Evolutionary conservation across 2,329 filamentous ascomycete species (phyloP).

Genomic region (Elsinoe arachidis): DNA sequence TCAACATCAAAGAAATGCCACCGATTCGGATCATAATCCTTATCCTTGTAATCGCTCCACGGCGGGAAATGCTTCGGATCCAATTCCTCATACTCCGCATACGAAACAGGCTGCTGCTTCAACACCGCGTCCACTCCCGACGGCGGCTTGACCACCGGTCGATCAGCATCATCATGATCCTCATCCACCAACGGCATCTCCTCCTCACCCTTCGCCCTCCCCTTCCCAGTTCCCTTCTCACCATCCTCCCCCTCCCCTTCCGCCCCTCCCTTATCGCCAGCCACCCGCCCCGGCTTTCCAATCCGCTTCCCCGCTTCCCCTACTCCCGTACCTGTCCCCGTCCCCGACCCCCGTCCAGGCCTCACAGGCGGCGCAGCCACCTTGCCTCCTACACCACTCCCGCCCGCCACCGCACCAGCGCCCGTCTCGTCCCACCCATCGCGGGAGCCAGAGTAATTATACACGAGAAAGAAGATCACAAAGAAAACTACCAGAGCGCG

Average conservation of each 20-base stretch:
- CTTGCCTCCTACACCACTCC: not conserved
- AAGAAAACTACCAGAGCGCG: not conserved
- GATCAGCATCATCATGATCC: slow-evolving; percentile 5
- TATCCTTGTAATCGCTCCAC: slow-evolving; percentile 1
- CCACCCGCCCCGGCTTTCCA: not conserved
- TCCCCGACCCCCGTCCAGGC: not conserved
- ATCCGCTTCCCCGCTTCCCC: not conserved
- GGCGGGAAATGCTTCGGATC: slow-evolving; percentile 2
- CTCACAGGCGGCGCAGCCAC: not conserved
- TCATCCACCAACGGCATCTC: not conserved
- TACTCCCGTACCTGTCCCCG: not conserved
- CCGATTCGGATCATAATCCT: slow-evolving; percentile 8
- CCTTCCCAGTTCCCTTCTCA: not conserved
- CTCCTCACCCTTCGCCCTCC: no score
- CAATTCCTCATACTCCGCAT: not conserved
- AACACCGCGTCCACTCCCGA: not conserved
- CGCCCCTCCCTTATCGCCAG: not conserved
- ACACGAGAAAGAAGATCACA: not conserved
- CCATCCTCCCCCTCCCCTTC: not conserved
- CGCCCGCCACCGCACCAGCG: not conserved
- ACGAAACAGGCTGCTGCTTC: slow-evolving; percentile 1
- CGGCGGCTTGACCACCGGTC: not conserved
- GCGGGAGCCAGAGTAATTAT: not conserved
- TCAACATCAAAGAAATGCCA: slow-evolving; percentile 10
- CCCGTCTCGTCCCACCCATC: not conserved